A percentile compares a stretch with the other conserved stretches of the same genome.
These are phyloP conservation scores for Trichoderma atrobrunneum DNA, from an alignment of 2,329 filamentous ascomycete genomes.

Conservation along the genomic window DNA sequence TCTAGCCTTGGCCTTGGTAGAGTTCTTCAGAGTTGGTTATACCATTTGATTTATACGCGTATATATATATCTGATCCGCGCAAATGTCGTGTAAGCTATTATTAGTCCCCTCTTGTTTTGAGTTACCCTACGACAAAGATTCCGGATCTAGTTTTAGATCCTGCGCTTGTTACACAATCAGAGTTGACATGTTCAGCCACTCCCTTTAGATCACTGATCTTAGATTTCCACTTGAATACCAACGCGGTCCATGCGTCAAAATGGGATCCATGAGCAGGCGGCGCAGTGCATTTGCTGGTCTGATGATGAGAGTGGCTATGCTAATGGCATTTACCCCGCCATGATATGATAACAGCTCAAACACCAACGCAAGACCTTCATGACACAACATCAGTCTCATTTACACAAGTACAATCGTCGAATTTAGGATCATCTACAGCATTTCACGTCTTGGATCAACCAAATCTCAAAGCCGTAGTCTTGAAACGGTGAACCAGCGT, in stretches of 20 bases:
- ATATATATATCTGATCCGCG: neutral
- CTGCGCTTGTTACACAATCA: neutral
- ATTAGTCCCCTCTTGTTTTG: neutral
- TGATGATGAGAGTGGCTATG: conserved; percentile 16
- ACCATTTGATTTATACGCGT: neutral
- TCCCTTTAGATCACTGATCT: neutral
- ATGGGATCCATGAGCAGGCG: neutral
- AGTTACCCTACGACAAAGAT: neutral
- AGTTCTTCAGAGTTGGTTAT: neutral
- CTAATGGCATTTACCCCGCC: conserved; percentile 13
- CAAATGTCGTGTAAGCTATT: neutral
- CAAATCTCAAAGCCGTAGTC: neutral
- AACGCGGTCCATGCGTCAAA: neutral
- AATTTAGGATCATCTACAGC: neutral
- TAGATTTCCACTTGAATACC: too few species aligned
- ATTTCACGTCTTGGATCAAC: neutral
- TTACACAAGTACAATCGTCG: neutral
- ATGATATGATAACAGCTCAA: neutral
- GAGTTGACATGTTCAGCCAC: neutral
- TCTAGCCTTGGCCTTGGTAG: neutral
- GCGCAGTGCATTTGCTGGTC: neutral
- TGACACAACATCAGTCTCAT: neutral
- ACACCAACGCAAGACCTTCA: neutral
- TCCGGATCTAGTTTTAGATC: neutral
- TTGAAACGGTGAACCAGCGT: neutral